Base-by-base conservation (phyloP, 106 monocot species). In the Dendrobium huoshanense region DNA sequence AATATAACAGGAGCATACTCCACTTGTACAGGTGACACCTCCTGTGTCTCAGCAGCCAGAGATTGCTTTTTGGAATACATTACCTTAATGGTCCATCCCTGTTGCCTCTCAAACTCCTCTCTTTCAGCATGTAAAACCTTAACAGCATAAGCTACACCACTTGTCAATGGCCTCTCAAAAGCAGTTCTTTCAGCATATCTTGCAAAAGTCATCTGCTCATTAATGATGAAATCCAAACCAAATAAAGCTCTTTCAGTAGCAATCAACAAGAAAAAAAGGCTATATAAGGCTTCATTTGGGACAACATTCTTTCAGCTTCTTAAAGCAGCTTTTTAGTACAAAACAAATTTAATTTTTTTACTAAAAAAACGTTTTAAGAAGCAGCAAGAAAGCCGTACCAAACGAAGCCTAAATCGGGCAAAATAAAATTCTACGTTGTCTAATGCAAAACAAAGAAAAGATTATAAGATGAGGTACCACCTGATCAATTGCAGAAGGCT, bases 1-100 rank as follows among this genome's bases (percentile, higher is more conserved):
- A 96, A 96, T 61, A 96, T 93, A 59, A 96, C 95, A 37, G 95
- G 95, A 64, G 98, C 98, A 79, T 99, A 99, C 77, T 99, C 98
- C 45, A 84, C 88, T 75, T 91, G 81, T 29, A 84, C 81, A 4
- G 85, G 91, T n/a, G 90, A 91, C 49, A 45, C 77, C 72, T 91
- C 88, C 9, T 81, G 89, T 15, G 73, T 78, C 80, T 90, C 95
- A 18, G 80, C 19, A 22, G 79, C 87, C 24, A 83, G 85, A 20
- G 89, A 82, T 41, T 90, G 83, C 56, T 96, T 87, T 58, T 89
- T 72, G 0, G 82, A 78, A 79, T 99, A 84, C 95, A 99, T 92
- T 78, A 82, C 89, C 91, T 95, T 99, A 73, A 95, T 99, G 6
- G 78, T 87, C 98, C 98, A 99, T 4, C 98, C 98, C 72, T 99